A percentile compares a stretch with the other conserved stretches of the same genome.
Evolutionary conservation across 2,329 filamentous ascomycete genomes (phyloP).

Genomic region (Pseudofabraea citricarpa): DNA sequence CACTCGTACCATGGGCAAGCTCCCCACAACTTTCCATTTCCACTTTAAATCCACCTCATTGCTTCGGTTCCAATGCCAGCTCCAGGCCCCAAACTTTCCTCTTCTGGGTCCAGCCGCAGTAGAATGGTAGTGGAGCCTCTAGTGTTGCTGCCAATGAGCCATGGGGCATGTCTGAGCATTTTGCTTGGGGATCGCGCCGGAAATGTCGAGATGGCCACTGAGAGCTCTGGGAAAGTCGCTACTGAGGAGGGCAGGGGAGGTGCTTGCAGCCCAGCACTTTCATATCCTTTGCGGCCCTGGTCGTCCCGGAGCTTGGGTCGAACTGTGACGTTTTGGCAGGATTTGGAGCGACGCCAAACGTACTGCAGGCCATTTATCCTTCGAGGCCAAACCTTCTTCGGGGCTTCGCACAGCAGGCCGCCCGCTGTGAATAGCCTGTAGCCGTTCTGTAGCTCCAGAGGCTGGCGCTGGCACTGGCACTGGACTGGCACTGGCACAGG

Average conservation of each 20-base stretch:
- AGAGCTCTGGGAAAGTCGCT: too few relatives aligned
- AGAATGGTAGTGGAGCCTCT: background rate
- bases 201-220: too few relatives aligned
- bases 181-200: background rate
- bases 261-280: background rate
- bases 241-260: too few relatives aligned
- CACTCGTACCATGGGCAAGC: too few relatives aligned
- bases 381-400: background rate
- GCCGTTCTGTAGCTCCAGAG: background rate
- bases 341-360: background rate
- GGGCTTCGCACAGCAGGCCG: background rate
- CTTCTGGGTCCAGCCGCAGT: constrained; percentile 2
- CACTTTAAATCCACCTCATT: background rate
- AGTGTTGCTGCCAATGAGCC: background rate
- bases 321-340: background rate
- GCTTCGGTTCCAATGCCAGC: background rate
- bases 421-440: background rate
- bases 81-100: background rate
- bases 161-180: background rate
- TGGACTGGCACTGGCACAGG: background rate
- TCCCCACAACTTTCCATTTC: background rate
- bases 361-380: background rate
- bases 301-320: background rate
- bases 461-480: background rate
- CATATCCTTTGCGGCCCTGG: background rate